Percentiles rank a stretch among this genome's conserved stretches.
Conservation (phyloP, 2,329 filamentous ascomycete genomes). For the Decorospora gaudefroyi region DNA sequence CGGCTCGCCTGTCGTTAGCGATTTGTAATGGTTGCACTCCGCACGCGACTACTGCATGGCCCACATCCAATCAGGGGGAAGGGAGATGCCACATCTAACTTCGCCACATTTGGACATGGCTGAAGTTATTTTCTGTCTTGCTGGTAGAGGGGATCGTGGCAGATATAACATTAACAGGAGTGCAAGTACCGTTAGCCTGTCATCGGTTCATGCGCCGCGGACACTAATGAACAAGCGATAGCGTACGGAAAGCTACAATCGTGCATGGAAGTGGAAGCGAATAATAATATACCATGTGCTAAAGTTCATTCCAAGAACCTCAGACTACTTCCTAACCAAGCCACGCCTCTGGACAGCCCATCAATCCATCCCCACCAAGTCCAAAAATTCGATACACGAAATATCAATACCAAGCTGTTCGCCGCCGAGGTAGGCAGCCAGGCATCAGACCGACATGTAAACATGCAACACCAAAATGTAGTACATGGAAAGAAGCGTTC, state of each 20-base stretch:
- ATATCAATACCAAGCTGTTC: not conserved
- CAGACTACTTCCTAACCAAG: slow-evolving; percentile 6
- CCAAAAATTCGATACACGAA: not conserved
- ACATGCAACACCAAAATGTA: slow-evolving; percentile 17
- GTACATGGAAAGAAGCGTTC: slow-evolving; percentile 20
- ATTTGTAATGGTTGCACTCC: slow-evolving; percentile 17
- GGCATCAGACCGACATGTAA: slow-evolving; percentile 8
- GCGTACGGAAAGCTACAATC: slow-evolving; percentile 14
- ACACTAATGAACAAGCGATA: slow-evolving; percentile 29
- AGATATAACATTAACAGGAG: too few species aligned
- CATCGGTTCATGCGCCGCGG: slow-evolving; percentile 25
- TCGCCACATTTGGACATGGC: too few species aligned
- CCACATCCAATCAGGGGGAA: slow-evolving; percentile 4
- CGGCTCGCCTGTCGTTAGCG: slow-evolving; percentile 26
- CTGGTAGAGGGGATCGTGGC: too few species aligned
- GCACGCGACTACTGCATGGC: slow-evolving; percentile 10
- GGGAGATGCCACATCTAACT: not conserved
- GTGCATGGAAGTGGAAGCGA: slow-evolving; percentile 4
- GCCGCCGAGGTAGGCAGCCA: not conserved
- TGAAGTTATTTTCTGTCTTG: too few species aligned
- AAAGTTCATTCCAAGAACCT: not conserved
- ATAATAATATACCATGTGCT: slow-evolving; percentile 19
- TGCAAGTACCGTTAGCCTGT: slow-evolving; percentile 14
- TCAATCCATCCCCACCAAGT: slow-evolving; percentile 1
- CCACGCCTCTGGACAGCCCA: slow-evolving; percentile 3